Evolutionary conservation across 2,329 filamentous ascomycete genomes (phyloP), one percentile per base, ranked within the genome.

Genomic region (Phialophora macrospora): DNA sequence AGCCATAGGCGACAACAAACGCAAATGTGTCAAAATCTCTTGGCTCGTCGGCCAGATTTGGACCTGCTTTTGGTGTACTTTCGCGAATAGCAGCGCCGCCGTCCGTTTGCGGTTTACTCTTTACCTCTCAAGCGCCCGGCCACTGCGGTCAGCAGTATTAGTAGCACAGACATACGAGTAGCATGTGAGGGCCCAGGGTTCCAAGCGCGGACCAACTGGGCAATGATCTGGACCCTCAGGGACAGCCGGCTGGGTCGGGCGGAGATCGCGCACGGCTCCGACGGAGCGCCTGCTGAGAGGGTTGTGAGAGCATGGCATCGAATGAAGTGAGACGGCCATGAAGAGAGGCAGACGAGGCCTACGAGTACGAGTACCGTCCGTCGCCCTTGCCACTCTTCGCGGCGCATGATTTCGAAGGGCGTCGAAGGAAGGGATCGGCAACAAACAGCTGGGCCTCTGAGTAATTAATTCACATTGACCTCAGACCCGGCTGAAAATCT

Each of bases 1-100:
- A 28, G 58, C 46, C 38, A 60, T 46, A 54, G 46, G 28, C 54
- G 48, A 49, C 58, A 60, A 41, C 46, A 51, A 51, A 60, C 12
- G 48, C 58, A 54, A 20, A 54, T 60, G 38, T 44, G 14, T n/a
- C 38, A 44, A 44, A 20, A 8, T 44, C 6, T 44, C 38, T 49
- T 38, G 58, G 49, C 26, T 46, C 14, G 59, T 61, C 30, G 48
- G 48, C 44, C 48, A 30, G 48, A 17, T 28, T 55, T 46, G 24
- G 30, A 44, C 17, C n/a, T 48, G 24, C 32, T 41, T n/a, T 28
- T 44, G 22, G 30, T 55, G 32, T 17, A 38, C n/a, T 22, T 28
- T 28, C 14, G 28, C 26, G 17, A 28, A 24, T 14, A 44, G n/a
- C 46, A 20, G 34, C 30, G 17, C 34, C 46, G 58, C 24, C 38